Evolutionary conservation across 768 basidiomycete species (phyloP), one percentile per base, ranked within the genome.

Genomic region (Suillus brevipes): DNA sequence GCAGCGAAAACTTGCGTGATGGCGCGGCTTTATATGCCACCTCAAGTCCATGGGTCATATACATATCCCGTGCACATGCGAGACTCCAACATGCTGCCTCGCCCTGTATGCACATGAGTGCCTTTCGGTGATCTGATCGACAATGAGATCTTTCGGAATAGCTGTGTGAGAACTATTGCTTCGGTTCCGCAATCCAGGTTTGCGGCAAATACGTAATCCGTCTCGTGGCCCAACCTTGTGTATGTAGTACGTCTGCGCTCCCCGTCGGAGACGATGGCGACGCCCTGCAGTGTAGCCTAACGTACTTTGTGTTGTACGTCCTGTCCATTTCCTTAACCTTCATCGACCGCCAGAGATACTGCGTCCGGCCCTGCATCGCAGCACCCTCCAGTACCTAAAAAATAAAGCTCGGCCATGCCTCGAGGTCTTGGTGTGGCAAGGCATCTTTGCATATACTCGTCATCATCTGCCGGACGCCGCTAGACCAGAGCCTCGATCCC

Each of bases 371-470:
- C 75, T 78, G 75, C 69, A 58, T 62, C 68, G 72, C 73, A 77
- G 73, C 69, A 66, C 60, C 38, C 31, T 61, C 63, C 49, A 71
- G 68, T 76, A 76, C 76, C 74, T 72, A 73, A 77, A 62, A 65
- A 61, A 69, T 52, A 66, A 75, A 72, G 58, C 37, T 68, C 68
- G 63, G 8, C 47, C 36, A 49, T 66, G 66, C 75, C 75, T 77
- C 75, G 75, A 75, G 75, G 75, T 68, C 68, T 73, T 40, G 62
- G 75, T 76, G 76, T 69, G 75, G 73, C 72, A 58, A 25, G 50
- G 49, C 55, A 65, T 61, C 49, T 65, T 75, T 76, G 70, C 74
- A 73, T 69, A 70, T 65, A 70, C 69, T 75, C 71, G 72, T 74
- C 76, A 77, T 73, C 69, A 71, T 63, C 73, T 67, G 70, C 66